Evolutionary conservation across 192 early-diverging fungal genomes (phyloP).

Genomic region (Podila epicladia): DNA sequence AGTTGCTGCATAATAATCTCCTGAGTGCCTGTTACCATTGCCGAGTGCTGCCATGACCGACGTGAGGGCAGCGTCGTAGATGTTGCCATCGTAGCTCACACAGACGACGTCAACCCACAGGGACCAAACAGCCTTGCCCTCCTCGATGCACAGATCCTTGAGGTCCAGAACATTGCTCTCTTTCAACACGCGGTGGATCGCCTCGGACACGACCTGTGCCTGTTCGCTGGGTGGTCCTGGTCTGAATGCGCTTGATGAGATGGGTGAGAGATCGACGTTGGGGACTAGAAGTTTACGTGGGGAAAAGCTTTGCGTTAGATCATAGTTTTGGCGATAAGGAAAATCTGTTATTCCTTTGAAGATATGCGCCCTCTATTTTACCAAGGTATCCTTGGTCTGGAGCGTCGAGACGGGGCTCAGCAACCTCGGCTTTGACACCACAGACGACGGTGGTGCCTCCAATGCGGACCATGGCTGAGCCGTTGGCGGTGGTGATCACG

Average conservation of each 20-base stretch:
- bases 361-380: constrained; percentile 17
- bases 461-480: constrained; percentile 86
- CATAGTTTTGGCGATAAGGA: no score
- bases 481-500: constrained; percentile 81
- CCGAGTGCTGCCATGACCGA: constrained; percentile 83
- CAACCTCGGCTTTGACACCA: constrained; percentile 95
- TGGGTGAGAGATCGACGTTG: constrained; percentile 92
- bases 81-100: constrained; percentile 90
- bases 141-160: constrained; percentile 81
- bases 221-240: constrained; percentile 87
- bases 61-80: constrained; percentile 85
- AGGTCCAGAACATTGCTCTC: constrained; percentile 70
- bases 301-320: not conserved
- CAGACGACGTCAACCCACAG: constrained; percentile 92
- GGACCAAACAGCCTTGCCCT: constrained; percentile 85
- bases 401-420: constrained; percentile 73
- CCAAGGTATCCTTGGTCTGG: constrained; percentile 86
- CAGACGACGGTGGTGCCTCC: constrained; percentile 93
- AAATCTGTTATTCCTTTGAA: no score
- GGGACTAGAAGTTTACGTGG: constrained; percentile 63
- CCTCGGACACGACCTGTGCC: constrained; percentile 84
- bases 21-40: constrained; percentile 56
- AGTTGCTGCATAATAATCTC: not conserved
- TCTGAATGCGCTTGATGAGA: constrained; percentile 85
- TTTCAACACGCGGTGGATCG: constrained; percentile 74